A percentile compares a stretch with the other conserved stretches of the same genome.
Evolutionary conservation across 2,329 filamentous ascomycete species (phyloP).

Genomic region (Nectriaceae sp.): DNA sequence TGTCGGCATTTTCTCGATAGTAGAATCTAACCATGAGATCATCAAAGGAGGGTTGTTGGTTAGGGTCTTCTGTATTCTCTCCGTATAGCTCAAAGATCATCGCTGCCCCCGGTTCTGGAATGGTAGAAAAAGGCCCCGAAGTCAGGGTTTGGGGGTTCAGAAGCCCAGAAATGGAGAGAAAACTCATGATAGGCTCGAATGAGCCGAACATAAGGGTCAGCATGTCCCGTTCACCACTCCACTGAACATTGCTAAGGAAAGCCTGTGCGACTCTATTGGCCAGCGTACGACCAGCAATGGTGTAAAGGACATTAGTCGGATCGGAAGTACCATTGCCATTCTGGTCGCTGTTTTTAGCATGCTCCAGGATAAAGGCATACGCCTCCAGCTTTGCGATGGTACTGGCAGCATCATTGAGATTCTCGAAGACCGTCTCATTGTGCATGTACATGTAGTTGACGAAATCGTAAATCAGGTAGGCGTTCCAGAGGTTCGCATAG

Average conservation of each 20-base stretch:
- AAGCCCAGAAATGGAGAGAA: constrained; percentile 53
- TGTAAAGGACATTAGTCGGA: constrained; percentile 39
- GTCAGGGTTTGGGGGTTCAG: constrained; percentile 53
- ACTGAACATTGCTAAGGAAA: constrained; percentile 44
- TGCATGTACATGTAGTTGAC: constrained; percentile 56
- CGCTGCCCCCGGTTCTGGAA: constrained; percentile 70
- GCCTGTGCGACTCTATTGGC: constrained; percentile 45
- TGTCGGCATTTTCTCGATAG: constrained; percentile 52
- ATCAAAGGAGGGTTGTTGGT: constrained; percentile 29
- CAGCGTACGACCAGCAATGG: constrained; percentile 56
- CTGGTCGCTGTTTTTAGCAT: constrained; percentile 54
- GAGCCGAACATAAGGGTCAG: constrained; percentile 57
- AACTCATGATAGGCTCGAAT: constrained; percentile 55
- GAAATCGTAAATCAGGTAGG: constrained; percentile 56
- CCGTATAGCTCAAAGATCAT: constrained; percentile 71
- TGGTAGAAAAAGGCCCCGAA: constrained; percentile 32
- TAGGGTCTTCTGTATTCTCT: constrained; percentile 20
- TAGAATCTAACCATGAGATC: constrained; percentile 57
- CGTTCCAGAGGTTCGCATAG: constrained; percentile 47
- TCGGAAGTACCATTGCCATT: constrained; percentile 46
- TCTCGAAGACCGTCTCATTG: constrained; percentile 44
- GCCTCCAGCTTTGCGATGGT: constrained; percentile 51
- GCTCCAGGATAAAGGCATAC: constrained; percentile 71
- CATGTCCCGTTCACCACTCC: constrained; percentile 43
- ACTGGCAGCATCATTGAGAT: constrained; percentile 37